Conservation (phyloP, 768 basidiomycete genomes). For the Nidula microcarpa region DNA sequence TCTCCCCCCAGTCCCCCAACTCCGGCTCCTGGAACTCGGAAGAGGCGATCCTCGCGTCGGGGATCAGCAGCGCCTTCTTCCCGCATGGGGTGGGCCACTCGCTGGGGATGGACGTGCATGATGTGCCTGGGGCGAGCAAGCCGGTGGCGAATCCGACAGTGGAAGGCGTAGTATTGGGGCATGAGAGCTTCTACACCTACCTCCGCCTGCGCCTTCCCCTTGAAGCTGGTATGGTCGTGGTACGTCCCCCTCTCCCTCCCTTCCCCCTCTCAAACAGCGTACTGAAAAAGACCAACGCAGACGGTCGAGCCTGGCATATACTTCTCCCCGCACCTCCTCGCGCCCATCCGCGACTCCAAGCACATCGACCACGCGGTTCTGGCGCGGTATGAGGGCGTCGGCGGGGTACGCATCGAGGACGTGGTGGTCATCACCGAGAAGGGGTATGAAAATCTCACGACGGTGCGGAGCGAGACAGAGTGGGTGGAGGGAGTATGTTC, state of each 20-base stretch:
- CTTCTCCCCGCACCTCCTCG: constrained; percentile 78
- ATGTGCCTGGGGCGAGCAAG: constrained; percentile 80
- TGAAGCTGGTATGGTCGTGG: constrained; percentile 67
- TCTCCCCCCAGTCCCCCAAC: constrained; percentile 40
- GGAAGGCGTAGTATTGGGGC: constrained; percentile 30
- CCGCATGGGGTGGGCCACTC: constrained; percentile 93
- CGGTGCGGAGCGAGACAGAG: constrained; percentile 74
- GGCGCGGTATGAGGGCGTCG: constrained; percentile 72
- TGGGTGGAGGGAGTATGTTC: constrained; percentile 85
- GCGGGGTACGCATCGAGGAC: constrained; percentile 94
- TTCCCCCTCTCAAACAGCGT: too few relatives aligned
- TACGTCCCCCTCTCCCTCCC: constrained; percentile 30
- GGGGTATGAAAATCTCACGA: constrained; percentile 84
- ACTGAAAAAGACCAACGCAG: constrained; percentile 26
- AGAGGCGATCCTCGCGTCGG: constrained; percentile 70
- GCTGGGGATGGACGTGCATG: constrained; percentile 92
- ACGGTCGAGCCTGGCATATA: constrained; percentile 92
- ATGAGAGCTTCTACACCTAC: constrained; percentile 74
- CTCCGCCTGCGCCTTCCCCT: constrained; percentile 69
- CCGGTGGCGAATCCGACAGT: constrained; percentile 58
- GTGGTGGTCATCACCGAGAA: constrained; percentile 73
- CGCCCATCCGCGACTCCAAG: constrained; percentile 54
- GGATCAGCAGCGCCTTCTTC: constrained; percentile 84
- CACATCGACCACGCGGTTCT: constrained; percentile 71
- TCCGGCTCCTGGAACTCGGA: constrained; percentile 59